Evolutionary conservation across 2,329 filamentous ascomycete species (phyloP).

Genomic region (Rutstroemia sp.): DNA sequence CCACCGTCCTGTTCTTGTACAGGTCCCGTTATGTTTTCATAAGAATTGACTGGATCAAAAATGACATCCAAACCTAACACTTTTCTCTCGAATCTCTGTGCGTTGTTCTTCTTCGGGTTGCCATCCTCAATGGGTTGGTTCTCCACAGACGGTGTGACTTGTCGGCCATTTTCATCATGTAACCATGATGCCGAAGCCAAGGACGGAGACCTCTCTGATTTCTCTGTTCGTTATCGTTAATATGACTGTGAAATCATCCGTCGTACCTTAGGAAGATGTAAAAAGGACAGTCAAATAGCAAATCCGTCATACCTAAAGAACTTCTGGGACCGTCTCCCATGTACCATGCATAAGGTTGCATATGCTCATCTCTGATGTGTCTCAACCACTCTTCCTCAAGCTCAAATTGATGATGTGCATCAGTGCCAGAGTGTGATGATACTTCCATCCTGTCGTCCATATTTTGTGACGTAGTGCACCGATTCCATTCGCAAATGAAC

Average conservation of each 20-base stretch:
- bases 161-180: constrained; percentile 42
- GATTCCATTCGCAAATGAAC: constrained; percentile 32
- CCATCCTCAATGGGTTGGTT: constrained; percentile 44
- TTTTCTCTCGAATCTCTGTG: constrained; percentile 15
- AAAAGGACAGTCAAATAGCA: background rate
- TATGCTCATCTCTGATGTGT: constrained; percentile 48
- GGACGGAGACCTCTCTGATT: background rate
- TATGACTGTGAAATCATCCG: background rate
- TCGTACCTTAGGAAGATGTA: background rate
- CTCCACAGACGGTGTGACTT: constrained; percentile 52
- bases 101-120: constrained; percentile 19
- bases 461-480: constrained; percentile 29
- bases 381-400: constrained; percentile 33
- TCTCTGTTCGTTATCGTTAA: constrained; percentile 3
- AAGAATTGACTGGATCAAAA: constrained; percentile 3
- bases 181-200: constrained; percentile 35
- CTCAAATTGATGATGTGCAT: constrained; percentile 12
- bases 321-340: constrained; percentile 49
- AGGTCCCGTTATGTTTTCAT: background rate
- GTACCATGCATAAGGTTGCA: constrained; percentile 48
- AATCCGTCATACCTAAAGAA: constrained; percentile 16
- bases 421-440: constrained; percentile 9
- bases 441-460: constrained; percentile 10
- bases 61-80: constrained; percentile 9
- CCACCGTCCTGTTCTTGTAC: background rate